Conservation (phyloP, 2,329 filamentous ascomycete genomes). For the Talaromyces sp. region DNA sequence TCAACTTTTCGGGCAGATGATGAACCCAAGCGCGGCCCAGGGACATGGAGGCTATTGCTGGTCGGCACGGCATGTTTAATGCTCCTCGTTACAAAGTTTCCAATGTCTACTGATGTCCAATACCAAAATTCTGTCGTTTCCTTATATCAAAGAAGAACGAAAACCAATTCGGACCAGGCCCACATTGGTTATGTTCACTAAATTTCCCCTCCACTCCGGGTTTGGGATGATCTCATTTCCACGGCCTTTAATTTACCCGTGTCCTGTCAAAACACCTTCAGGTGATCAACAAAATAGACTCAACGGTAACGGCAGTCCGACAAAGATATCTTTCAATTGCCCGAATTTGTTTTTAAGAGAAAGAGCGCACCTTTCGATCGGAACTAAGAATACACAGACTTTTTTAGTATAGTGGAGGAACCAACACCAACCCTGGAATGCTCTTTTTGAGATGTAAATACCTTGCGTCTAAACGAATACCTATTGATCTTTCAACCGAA, state of each 20-base stretch:
- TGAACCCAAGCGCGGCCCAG: conserved; percentile 70
- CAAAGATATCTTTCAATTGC: too few species aligned
- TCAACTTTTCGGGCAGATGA: conserved; percentile 43
- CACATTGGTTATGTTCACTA: neutral
- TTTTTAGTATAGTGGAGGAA: neutral
- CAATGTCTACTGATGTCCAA: neutral
- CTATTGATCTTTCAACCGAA: neutral
- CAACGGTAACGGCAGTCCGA: too few species aligned
- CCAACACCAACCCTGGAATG: neutral
- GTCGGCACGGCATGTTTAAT: conserved; percentile 22
- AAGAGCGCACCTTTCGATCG: neutral
- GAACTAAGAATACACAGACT: neutral
- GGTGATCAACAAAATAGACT: neutral
- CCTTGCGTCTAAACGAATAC: neutral
- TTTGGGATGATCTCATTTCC: neutral
- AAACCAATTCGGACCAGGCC: neutral
- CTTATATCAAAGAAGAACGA: neutral
- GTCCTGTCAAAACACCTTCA: neutral
- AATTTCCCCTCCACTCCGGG: neutral
- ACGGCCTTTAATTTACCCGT: neutral
- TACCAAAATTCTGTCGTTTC: too few species aligned
- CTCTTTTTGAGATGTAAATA: neutral
- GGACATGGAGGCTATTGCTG: conserved; percentile 71
- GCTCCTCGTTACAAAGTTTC: neutral
- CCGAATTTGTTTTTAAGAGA: too few species aligned